Evolutionary conservation across 73 alveolate species (phyloP).

Genomic region (Blepharisma stoltei): DNA sequence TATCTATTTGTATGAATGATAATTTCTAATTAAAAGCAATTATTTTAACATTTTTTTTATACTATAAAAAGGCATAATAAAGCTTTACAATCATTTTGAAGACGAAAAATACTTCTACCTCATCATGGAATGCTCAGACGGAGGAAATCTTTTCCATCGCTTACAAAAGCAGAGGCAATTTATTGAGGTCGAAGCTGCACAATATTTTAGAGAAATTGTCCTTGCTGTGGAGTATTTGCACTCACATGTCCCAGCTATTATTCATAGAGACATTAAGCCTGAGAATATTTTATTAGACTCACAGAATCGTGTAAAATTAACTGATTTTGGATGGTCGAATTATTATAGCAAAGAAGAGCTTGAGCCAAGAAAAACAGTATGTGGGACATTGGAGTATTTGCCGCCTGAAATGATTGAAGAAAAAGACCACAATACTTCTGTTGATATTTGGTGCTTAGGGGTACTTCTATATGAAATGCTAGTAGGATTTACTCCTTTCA

Average conservation of each 20-base stretch:
- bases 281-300: slow-evolving; percentile 28
- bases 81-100: slow-evolving; percentile 81
- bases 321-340: slow-evolving; percentile 61
- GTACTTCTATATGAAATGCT: slow-evolving; percentile 58
- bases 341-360: slow-evolving; percentile 33
- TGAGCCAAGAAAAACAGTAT: slow-evolving; percentile 49
- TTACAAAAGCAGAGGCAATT: slow-evolving; percentile 56
- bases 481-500: slow-evolving; percentile 62
- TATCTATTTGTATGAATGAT: too few relatives aligned
- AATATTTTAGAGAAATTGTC: slow-evolving; percentile 76
- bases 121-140: slow-evolving; percentile 49
- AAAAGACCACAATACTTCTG: slow-evolving; percentile 54
- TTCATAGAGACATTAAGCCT: slow-evolving; percentile 39
- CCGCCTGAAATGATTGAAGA: slow-evolving; percentile 71
- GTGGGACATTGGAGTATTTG: slow-evolving; percentile 66
- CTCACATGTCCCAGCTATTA: slow-evolving; percentile 74
- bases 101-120: slow-evolving; percentile 84
- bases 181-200: slow-evolving; percentile 76
- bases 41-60: too few relatives aligned
- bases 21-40: too few relatives aligned
- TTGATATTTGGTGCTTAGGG: slow-evolving; percentile 72
- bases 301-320: slow-evolving; percentile 35
- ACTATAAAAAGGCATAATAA: slow-evolving; percentile 73
- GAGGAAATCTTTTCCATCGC: slow-evolving; percentile 47
- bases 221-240: slow-evolving; percentile 80